These are phyloP conservation scores for Aspergillus thermomutatus DNA, from an alignment of 2,329 filamentous ascomycete genomes.

Conservation along the genomic window DNA sequence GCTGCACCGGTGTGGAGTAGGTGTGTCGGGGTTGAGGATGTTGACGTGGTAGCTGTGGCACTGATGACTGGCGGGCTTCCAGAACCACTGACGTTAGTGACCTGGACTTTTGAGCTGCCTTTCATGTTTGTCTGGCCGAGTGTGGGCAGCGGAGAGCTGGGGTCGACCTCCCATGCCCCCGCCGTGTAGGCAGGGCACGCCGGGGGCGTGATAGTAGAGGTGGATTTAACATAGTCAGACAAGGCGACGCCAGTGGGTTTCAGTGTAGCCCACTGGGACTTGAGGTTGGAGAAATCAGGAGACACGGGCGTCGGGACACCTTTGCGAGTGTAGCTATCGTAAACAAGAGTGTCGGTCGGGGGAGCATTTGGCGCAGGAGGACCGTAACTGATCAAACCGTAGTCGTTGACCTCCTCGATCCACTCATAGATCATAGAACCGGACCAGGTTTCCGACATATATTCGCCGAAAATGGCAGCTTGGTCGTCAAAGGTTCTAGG, in stretches of 20 bases:
- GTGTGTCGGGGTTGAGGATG: background rate
- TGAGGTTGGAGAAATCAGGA: conserved; percentile 77
- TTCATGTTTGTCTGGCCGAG: conserved; percentile 52
- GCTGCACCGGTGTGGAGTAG: background rate
- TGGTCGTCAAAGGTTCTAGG: conserved; percentile 58
- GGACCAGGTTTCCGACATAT: conserved; percentile 70
- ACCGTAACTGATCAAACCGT: conserved; percentile 77
- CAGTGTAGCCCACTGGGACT: conserved; percentile 70
- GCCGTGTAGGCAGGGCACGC: conserved; percentile 68
- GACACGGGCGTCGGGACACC: conserved; percentile 70
- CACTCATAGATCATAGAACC: conserved; percentile 86
- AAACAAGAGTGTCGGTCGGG: conserved; percentile 53
- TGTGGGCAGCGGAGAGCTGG: conserved; percentile 66
- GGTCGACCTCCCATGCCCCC: conserved; percentile 69
- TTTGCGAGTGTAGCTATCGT: conserved; percentile 65
- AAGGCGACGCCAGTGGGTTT: conserved; percentile 65
- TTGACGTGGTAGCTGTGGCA: background rate
- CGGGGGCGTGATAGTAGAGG: conserved; percentile 59
- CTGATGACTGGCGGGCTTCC: background rate
- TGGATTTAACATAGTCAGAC: conserved; percentile 63
- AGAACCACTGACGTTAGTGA: background rate
- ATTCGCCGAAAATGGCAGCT: conserved; percentile 67
- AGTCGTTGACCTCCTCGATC: conserved; percentile 80
- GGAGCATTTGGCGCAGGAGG: conserved; percentile 53
- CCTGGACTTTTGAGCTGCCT: background rate